Conservation (phyloP, 2,329 filamentous ascomycete species). For the Exserohilum turcica region DNA sequence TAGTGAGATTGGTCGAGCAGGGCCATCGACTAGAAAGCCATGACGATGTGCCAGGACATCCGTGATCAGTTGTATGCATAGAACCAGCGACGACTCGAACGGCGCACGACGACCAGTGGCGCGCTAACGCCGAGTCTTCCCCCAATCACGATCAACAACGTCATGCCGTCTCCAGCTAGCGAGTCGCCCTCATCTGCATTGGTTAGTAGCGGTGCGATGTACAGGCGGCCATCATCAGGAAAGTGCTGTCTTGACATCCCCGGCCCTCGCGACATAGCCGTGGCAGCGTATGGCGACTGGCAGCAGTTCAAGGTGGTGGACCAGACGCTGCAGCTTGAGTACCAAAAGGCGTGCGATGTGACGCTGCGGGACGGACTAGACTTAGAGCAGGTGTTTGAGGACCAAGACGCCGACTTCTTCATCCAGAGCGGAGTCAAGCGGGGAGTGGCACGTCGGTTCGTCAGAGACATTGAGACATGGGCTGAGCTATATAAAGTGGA, state of each 20-base stretch:
- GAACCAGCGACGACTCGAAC: neutral
- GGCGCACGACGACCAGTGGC: constrained; percentile 22
- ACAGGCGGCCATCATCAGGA: neutral
- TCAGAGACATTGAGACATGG: constrained; percentile 34
- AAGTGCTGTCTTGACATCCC: constrained; percentile 16
- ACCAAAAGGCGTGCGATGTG: constrained; percentile 13
- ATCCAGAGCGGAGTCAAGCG: constrained; percentile 36
- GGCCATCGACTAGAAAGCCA: constrained; percentile 29
- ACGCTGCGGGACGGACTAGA: constrained; percentile 16
- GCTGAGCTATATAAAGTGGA: constrained; percentile 10
- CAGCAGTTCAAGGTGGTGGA: constrained; percentile 23
- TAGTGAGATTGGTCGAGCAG: constrained; percentile 36
- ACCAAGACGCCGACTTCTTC: constrained; percentile 41
- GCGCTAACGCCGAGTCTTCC: constrained; percentile 23
- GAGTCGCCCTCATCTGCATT: constrained; percentile 11
- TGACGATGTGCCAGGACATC: constrained; percentile 40
- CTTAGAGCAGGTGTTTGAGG: constrained; percentile 33
- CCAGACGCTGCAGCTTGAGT: constrained; percentile 15
- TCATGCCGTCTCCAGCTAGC: constrained; percentile 17
- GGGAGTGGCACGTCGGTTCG: constrained; percentile 36
- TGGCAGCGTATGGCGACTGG: constrained; percentile 20
- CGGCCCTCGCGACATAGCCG: constrained; percentile 17
- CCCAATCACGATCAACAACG: constrained; percentile 41
- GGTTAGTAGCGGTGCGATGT: neutral
- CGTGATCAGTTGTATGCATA: constrained; percentile 40